Evolutionary conservation across 257 asterid species (phyloP).

Genomic region (Cynanchum wilfordii): DNA sequence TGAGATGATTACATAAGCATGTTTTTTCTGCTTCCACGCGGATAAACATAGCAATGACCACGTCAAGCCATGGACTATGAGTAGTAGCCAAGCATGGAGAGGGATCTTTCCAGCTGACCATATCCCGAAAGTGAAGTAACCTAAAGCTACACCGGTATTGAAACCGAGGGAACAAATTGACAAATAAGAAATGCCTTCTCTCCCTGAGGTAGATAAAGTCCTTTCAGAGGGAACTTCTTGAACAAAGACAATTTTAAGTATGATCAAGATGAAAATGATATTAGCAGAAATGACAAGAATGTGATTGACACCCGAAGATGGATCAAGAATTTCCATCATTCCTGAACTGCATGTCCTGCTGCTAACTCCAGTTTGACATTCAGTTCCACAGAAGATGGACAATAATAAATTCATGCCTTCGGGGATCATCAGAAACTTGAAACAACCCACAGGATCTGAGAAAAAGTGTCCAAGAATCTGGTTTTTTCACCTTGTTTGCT

Average conservation of each 20-base stretch:
- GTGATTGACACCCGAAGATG: constrained; percentile 21
- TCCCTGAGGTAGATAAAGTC: background rate
- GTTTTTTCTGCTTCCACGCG: constrained; percentile 6
- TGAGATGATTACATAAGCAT: background rate
- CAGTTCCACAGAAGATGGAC: constrained; percentile 22
- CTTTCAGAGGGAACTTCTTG: constrained; percentile 1
- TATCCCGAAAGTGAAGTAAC: constrained; percentile 15
- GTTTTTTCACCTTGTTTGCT: background rate
- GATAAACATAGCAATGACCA: constrained; percentile 16
- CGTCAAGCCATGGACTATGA: constrained; percentile 21
- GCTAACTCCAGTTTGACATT: background rate
- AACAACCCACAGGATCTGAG: background rate
- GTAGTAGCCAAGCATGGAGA: constrained; percentile 17
- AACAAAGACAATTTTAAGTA: constrained; percentile 5
- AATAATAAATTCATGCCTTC: constrained; percentile 7
- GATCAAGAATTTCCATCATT: constrained; percentile 1
- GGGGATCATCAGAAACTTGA: background rate
- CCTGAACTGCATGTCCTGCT: background rate
- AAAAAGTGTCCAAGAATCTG: background rate
- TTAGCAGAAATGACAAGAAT: constrained; percentile 14
- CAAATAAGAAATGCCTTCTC: constrained; percentile 4
- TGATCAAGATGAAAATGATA: constrained; percentile 13
- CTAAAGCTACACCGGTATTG: constrained; percentile 15
- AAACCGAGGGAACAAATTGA: constrained; percentile 10
- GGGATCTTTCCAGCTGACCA: constrained; percentile 13